Evolutionary conservation across 1,139 yeast species (phyloP), one percentile per base, ranked within the genome.

Genomic region (Williopsis jadinii): DNA sequence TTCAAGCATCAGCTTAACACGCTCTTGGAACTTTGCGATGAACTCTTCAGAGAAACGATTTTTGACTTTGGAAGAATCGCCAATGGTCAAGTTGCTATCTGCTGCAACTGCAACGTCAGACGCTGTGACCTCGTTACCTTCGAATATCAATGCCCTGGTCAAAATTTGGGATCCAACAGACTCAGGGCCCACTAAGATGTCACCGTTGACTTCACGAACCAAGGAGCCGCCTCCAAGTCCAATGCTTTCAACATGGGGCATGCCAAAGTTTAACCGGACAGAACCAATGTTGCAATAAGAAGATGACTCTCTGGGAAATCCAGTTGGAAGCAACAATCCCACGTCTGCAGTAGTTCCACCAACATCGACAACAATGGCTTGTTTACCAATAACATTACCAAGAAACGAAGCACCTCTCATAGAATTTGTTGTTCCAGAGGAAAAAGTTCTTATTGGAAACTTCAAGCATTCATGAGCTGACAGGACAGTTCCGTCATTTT

Each of bases 331-430:
- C 26, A 68, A 47, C 37, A 67, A 48, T 3, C 73, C 72, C 15
- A 67, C 70, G 48, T 68, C 73, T n/a, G 71, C 54, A 4, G 73
- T 68, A 11, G 73, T 68, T 6, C 73, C 73, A 14, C 73, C 73
- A 34, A 68, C 61, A 47, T 68, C 73, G 34, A 67, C 63, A 12
- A 68, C 71, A 38, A 67, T 55, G 5, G 60, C 56, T 15, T 52
- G 41, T 37, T 60, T 47, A 5, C 63, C 67, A 6, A 45, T 33
- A 9, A 59, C 48, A 11, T 53, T 58, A 11, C 64, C 52, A 38
- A 70, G 48, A 42, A 67, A 64, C 0, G 71, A 63, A 1, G 73
- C 73, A 29, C 73, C 73, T 49, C 71, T 54, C 73, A 68, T 68
- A 5, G 72, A 67, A 47, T 68, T 68, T 9, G 73, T 68, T 0